Evolutionary conservation across 75 land plant species (phyloP).

Genomic region (Sequoiadendron giganteum): DNA sequence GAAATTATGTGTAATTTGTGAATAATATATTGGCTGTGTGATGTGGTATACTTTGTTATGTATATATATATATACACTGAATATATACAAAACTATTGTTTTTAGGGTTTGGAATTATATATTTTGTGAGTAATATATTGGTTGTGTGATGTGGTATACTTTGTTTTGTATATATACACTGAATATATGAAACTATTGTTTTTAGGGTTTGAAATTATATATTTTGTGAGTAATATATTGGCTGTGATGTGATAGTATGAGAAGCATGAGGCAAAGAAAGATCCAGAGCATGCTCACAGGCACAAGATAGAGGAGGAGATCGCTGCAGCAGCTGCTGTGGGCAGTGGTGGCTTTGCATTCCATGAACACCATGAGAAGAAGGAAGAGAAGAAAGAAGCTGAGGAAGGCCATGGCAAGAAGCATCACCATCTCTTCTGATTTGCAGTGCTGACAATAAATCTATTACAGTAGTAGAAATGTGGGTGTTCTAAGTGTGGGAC

Average conservation of each 20-base stretch:
- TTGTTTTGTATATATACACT: background rate
- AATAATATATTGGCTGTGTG: no score
- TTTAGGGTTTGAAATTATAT: no score
- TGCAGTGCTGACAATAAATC: background rate
- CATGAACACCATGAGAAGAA: constrained; percentile 35
- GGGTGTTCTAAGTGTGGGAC: no score
- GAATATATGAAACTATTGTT: background rate
- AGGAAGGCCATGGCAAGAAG: constrained; percentile 4
- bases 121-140: no score
- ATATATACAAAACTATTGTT: no score
- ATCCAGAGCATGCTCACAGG: constrained; percentile 28
- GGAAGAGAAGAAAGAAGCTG: constrained; percentile 8
- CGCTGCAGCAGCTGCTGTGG: constrained; percentile 20
- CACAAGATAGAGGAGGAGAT: constrained; percentile 33
- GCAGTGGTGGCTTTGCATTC: constrained; percentile 27
- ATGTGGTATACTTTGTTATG: background rate
- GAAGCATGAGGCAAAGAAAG: constrained; percentile 22
- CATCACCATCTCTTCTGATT: constrained; percentile 9
- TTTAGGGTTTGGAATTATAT: no score
- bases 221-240: no score
- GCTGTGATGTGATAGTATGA: constrained; percentile 23
- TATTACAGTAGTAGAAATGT: background rate
- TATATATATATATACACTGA: no score
- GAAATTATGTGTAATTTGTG: no score
- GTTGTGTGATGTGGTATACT: background rate